Base-by-base conservation (phyloP, 306 rosid species). In the Citrullus amarus region DNA sequence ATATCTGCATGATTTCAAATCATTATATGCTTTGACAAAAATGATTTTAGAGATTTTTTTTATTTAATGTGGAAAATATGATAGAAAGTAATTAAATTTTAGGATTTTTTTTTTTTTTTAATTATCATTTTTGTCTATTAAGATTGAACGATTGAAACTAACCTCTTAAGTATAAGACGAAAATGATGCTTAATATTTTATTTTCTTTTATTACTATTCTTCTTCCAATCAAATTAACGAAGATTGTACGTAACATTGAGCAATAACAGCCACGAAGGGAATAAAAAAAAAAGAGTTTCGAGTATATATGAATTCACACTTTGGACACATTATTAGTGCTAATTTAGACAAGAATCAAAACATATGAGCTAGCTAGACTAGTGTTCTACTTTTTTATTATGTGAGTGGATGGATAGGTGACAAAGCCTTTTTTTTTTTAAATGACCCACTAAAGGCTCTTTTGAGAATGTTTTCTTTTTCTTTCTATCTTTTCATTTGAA, bases 1-100 rank as follows among this genome's bases (percentile, higher is more conserved):
- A 81, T 94, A 94, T 80, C 98, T 93, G 59, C 66, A 46, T 25
- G 1, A 25, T 80, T 43, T 34, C 46, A 63, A 32, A 0, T 57
- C 44, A 62, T 2, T 8, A 25, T 25, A 2, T 8, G 3, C 13
- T 44, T 44, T 44, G 0, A 44, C 2, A 44, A 44, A 44, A 9
- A 44, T 8, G 2, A 4, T 2, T 3, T 0, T 36, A 36, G 5
- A 36, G 39, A 4, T 5, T 36, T 34, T 34, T 36, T 36, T 8
- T 8, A 6, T 6, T 7, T 41, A 1, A 41, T 41, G 46, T 41
- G 46, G 9, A 41, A 6, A 41, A 41, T 6, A 46, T 46, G 51
- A 9, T 46, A 46, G 15, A 11, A 46, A 46, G 15, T 46, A 2
- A 7, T 46, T 46, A 9, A 9, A 46, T 46, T 46, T 46, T 9